Evolutionary conservation across 768 basidiomycete species (phyloP), one percentile per base, ranked within the genome.

Genomic region (Saitozyma podzolica): DNA sequence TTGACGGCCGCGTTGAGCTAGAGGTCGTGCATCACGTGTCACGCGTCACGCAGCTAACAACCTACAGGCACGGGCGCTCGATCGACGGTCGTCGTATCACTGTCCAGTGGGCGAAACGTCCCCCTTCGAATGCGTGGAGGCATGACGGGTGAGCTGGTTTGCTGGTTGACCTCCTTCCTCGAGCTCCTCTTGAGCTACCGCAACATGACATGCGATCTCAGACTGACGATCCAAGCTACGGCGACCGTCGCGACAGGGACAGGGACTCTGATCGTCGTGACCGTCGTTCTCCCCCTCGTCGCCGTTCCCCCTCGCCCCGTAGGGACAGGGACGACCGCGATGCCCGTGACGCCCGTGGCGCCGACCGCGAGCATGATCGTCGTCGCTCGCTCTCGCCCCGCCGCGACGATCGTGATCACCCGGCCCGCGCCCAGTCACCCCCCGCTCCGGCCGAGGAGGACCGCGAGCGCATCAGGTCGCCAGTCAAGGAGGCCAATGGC

Each of bases 111-210:
- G 73, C 75, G 50, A 90, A 90, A 78, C 87, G 87, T 70, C 89
- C 89, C 61, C 90, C 89, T 6, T 89, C 88, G 48, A 84, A 88
- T n/a, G 86, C 87, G 47, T 91, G 89, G 89, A 87, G 89, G 64
- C 86, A 85, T 67, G 87, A 88, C 43, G 74, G 72, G 66, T 73
- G 60, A 82, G 87, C 68, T 50, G 83, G 16, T 14, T 17, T 85
- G 62, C 81, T 83, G 50, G 81, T 85, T 39, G 80, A 84, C 37
- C 10, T 14, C 19, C 10, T 2, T 3, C 14, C 9, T n/a, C n/a
- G 11, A 49, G 7, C 29, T 29, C 29, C 29, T 29, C 54, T 57
- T 1, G 54, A 47, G 13, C 43, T 17, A 37, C 58, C 58, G n/a
- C 58, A 40, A 47, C 29, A 41, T 10, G 19, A 7, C 8, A 29